These are phyloP conservation scores for Zymoseptoria brevis DNA, from an alignment of 2,329 filamentous ascomycete genomes.

Conservation along the genomic window DNA sequence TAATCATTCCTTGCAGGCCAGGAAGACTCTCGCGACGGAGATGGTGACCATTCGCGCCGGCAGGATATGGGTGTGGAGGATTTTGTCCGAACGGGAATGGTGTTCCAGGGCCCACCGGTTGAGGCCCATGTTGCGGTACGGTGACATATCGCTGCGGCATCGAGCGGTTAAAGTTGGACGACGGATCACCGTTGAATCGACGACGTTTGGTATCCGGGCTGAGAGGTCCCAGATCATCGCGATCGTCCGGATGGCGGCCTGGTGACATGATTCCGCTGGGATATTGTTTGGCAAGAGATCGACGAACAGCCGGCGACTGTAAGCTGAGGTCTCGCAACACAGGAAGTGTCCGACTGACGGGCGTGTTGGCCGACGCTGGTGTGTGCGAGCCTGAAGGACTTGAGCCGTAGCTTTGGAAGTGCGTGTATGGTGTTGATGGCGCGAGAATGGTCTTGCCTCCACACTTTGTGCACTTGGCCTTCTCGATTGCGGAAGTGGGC, in stretches of 20 bases:
- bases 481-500: constrained; percentile 29
- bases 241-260: constrained; percentile 24
- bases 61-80: constrained; percentile 35
- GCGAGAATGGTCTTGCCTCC: constrained; percentile 59
- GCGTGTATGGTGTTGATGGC: constrained; percentile 48
- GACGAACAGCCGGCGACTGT: constrained; percentile 27
- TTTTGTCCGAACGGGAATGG: constrained; percentile 33
- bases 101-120: constrained; percentile 28
- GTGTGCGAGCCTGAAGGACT: constrained; percentile 26
- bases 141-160: constrained; percentile 25
- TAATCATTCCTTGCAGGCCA: constrained; percentile 24
- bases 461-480: constrained; percentile 59
- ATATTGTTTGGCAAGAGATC: constrained; percentile 14
- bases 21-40: constrained; percentile 37
- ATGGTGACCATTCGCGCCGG: constrained; percentile 29
- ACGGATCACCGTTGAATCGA: constrained; percentile 45
- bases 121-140: constrained; percentile 6
- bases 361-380: constrained; percentile 25
- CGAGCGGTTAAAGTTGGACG: constrained; percentile 29
- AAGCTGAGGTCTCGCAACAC: constrained; percentile 29
- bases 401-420: constrained; percentile 14
- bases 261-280: constrained; percentile 27
- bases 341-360: constrained; percentile 30
- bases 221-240: constrained; percentile 39
- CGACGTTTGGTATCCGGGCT: constrained; percentile 56